Percentiles rank a stretch among this genome's conserved stretches.
These are phyloP conservation scores for Neurospora discreta DNA, from an alignment of 495 filamentous ascomycete species.

Conservation along the genomic window DNA sequence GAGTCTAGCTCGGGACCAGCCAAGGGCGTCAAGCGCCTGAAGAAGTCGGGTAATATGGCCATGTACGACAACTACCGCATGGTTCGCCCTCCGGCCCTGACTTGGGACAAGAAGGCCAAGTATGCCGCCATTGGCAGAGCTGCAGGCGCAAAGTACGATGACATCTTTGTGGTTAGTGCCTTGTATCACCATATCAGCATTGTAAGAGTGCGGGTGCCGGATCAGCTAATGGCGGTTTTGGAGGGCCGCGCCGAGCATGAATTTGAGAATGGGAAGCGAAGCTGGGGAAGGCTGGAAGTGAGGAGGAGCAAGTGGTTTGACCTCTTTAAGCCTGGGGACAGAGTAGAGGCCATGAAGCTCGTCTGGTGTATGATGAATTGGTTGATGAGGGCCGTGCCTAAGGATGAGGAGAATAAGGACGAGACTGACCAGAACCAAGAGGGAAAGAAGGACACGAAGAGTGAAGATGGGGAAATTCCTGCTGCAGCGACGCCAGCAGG, in stretches of 20 bases:
- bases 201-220: constrained; percentile 61
- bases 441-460: background rate
- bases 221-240: constrained; percentile 46
- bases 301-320: constrained; percentile 71
- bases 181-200: constrained; percentile 77
- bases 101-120: constrained; percentile 68
- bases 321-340: constrained; percentile 54
- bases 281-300: constrained; percentile 48
- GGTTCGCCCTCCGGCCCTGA: constrained; percentile 48
- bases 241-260: constrained; percentile 21
- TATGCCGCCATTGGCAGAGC: constrained; percentile 64
- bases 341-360: constrained; percentile 57
- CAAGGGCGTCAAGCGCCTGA: constrained; percentile 36
- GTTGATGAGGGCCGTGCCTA: constrained; percentile 41
- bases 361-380: constrained; percentile 70
- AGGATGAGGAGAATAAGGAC: constrained; percentile 13
- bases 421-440: background rate
- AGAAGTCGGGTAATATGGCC: constrained; percentile 35
- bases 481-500: background rate
- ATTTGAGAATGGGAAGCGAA: constrained; percentile 7
- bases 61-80: constrained; percentile 48
- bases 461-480: background rate
- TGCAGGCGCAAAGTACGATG: constrained; percentile 30
- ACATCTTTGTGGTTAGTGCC: constrained; percentile 74
- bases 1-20: constrained; percentile 8